Conservation (phyloP, 306 rosid species). For the Hippophae gyantsensis region DNA sequence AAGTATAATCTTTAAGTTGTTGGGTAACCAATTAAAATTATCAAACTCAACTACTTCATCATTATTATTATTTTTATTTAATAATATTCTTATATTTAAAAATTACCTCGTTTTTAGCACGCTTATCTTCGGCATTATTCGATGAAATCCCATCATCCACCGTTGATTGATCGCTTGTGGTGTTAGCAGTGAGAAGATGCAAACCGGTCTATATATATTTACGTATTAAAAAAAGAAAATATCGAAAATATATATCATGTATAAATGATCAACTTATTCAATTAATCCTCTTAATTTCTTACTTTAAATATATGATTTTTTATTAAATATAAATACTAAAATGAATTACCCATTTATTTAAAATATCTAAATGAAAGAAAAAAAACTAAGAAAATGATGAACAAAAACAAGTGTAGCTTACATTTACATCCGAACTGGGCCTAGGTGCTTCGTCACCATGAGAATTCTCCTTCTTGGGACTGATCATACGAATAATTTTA, state of each 20-base stretch:
- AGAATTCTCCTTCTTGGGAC: slow-evolving; percentile 50
- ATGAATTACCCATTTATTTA: neutral
- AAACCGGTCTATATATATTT: slow-evolving; percentile 51
- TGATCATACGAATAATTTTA: neutral
- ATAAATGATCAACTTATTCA: no score
- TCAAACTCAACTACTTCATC: no score
- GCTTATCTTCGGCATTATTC: slow-evolving; percentile 50
- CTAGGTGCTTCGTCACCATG: slow-evolving; percentile 13
- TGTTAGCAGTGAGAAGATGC: slow-evolving; percentile 69
- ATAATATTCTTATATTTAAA: no score
- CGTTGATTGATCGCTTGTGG: slow-evolving; percentile 79
- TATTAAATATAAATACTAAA: no score
- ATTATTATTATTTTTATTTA: no score
- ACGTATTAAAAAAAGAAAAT: neutral
- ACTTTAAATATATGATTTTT: no score
- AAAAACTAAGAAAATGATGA: neutral
- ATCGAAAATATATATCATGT: neutral
- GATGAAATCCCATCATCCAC: slow-evolving; percentile 81
- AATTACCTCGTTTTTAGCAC: slow-evolving; percentile 60
- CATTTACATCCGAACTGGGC: slow-evolving; percentile 39
- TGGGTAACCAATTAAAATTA: neutral
- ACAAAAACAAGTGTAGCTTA: slow-evolving; percentile 16
- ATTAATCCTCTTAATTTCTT: no score
- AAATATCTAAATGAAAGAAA: neutral
- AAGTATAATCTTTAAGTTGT: neutral